Percentiles rank a stretch among this genome's conserved stretches.
Evolutionary conservation across 305 asterid species (phyloP).

Genomic region (Solanum chacoense): DNA sequence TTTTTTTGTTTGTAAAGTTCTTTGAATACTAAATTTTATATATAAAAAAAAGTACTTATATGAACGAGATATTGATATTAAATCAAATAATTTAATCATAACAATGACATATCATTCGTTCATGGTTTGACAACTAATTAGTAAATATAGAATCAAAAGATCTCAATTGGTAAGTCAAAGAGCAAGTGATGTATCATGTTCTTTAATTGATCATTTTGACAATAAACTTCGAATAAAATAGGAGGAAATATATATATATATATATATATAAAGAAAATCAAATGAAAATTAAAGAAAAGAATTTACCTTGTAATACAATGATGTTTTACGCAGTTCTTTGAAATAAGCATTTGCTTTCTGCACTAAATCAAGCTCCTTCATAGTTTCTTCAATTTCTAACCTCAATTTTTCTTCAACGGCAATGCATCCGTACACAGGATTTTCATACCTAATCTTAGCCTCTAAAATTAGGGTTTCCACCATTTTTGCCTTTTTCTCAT

Average conservation of each 20-base stretch:
- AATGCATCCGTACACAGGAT: slow-evolving; percentile 5
- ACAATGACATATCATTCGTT: neutral
- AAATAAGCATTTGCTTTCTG: neutral
- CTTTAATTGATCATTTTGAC: neutral
- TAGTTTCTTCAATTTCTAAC: neutral
- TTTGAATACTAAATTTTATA: too few relatives aligned
- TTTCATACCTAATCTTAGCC: slow-evolving; percentile 7
- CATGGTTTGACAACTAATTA: neutral
- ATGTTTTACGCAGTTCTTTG: neutral
- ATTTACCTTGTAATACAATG: neutral
- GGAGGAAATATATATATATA: neutral
- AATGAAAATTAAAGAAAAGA: neutral
- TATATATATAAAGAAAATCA: neutral
- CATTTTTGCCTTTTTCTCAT: neutral
- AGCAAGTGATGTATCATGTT: neutral
- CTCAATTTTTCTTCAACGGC: neutral
- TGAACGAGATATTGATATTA: too few relatives aligned
- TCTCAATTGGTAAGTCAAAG: neutral
- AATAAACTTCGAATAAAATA: neutral
- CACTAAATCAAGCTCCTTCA: neutral
- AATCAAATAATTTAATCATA: too few relatives aligned
- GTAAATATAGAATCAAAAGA: neutral
- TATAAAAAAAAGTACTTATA: too few relatives aligned
- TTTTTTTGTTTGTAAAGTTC: neutral
- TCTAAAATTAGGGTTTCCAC: neutral